Evolutionary conservation across 2,329 filamentous ascomycete species (phyloP).

Genomic region (Sclerotinia nivalis): DNA sequence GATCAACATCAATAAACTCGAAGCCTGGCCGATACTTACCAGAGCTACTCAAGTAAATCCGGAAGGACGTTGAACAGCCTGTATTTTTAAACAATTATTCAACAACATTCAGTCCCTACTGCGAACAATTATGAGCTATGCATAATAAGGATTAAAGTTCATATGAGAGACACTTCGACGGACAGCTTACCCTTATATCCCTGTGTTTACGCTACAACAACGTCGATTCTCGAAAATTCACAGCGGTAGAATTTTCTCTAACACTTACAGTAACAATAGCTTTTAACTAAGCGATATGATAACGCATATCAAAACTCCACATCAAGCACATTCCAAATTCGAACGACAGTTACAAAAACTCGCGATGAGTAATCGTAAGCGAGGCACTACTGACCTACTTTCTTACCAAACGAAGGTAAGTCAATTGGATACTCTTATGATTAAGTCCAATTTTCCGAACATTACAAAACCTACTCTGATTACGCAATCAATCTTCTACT

Average conservation of each 20-base stretch:
- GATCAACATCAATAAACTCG: no score
- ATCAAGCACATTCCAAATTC: not conserved
- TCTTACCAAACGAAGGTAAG: no score
- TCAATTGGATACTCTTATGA: no score
- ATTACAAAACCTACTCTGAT: not conserved
- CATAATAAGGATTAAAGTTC: not conserved
- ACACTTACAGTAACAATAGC: no score
- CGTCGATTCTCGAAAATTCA: no score
- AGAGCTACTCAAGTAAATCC: not conserved
- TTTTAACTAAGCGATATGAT: no score
- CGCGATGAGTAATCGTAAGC: not conserved
- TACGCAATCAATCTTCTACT: not conserved
- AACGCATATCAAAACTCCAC: no score
- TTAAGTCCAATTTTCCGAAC: not conserved
- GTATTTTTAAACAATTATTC: not conserved
- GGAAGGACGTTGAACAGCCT: not conserved
- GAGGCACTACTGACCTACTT: no score
- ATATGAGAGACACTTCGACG: not conserved
- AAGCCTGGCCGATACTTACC: no score
- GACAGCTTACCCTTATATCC: not conserved
- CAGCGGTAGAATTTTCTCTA: not conserved
- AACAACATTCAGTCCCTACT: not conserved
- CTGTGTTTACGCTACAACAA: no score
- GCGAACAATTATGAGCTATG: not conserved
- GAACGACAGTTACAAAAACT: not conserved